Percentiles rank a stretch among this genome's conserved stretches.
Evolutionary conservation across 108 stramenopile genomes (phyloP).

Genomic region (Halocafeteria seosinensis): DNA sequence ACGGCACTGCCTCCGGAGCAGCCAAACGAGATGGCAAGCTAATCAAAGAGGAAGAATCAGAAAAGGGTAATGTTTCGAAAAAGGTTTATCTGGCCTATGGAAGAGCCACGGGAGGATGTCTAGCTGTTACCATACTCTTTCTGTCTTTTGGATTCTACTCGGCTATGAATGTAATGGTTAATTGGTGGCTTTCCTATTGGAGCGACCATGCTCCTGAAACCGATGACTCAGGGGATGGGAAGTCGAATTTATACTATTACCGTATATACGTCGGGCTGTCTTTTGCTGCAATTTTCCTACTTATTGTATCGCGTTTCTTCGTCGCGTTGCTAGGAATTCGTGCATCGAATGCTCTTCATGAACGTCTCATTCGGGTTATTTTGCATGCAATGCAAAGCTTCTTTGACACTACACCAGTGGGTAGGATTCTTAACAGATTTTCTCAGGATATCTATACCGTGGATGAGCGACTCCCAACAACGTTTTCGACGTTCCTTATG

Average conservation of each 20-base stretch:
- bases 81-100: slow-evolving; percentile 54
- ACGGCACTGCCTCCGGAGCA: neutral
- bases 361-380: slow-evolving; percentile 27
- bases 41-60: slow-evolving; percentile 24
- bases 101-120: slow-evolving; percentile 53
- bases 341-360: slow-evolving; percentile 26
- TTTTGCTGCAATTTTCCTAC: neutral
- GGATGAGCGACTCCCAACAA: slow-evolving; percentile 60
- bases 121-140: slow-evolving; percentile 35
- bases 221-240: neutral
- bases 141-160: slow-evolving; percentile 39
- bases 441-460: slow-evolving; percentile 72
- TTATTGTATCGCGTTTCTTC: neutral
- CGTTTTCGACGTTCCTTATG: slow-evolving; percentile 47
- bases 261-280: slow-evolving; percentile 18
- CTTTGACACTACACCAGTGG: slow-evolving; percentile 50
- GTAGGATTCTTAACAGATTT: slow-evolving; percentile 54
- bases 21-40: slow-evolving; percentile 9
- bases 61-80: slow-evolving; percentile 31
- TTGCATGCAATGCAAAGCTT: slow-evolving; percentile 68
- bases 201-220: slow-evolving; percentile 14
- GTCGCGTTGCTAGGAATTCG: slow-evolving; percentile 45
- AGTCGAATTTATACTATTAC: slow-evolving; percentile 16
- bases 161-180: slow-evolving; percentile 30
- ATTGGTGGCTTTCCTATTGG: slow-evolving; percentile 60